phyloP scores from a whole-genome alignment of 805 yeast genomes.

The Lipomyces oligophaga region DNA sequence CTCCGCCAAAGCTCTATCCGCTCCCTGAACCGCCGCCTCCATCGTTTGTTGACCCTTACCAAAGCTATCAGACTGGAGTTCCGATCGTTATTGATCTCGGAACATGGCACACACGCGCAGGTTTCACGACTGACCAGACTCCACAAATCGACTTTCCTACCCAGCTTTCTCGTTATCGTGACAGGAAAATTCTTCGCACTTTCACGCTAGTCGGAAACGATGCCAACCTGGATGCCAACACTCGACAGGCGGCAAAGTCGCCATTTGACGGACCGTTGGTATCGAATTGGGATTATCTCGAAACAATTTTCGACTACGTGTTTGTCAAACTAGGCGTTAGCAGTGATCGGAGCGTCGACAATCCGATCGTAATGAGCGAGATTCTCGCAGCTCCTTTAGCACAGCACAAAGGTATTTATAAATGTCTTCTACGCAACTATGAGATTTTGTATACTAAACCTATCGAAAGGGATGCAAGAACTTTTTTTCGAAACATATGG shows the following conservation, averaged over 20 bases:
- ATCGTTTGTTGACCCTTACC: conserved; percentile 45
- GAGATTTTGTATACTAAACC: neutral
- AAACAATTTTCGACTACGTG: conserved; percentile 75
- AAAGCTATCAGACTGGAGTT: conserved; percentile 48
- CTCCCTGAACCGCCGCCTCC: conserved; percentile 33
- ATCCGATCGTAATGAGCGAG: conserved; percentile 80
- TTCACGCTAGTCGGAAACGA: conserved; percentile 82
- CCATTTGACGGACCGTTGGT: conserved; percentile 86
- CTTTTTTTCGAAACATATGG: conserved; percentile 78
- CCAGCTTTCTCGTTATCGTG: conserved; percentile 68
- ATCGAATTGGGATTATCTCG: conserved; percentile 90
- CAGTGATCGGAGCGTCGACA: conserved; percentile 53
- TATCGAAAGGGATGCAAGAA: conserved; percentile 54
- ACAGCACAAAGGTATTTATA: conserved; percentile 62
- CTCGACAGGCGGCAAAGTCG: conserved; percentile 62
- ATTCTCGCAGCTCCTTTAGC: conserved; percentile 63
- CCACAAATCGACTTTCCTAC: conserved; percentile 53
- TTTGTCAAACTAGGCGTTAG: conserved; percentile 72
- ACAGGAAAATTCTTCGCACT: conserved; percentile 54
- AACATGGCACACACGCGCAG: conserved; percentile 38
- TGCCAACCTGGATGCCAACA: conserved; percentile 62
- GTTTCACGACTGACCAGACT: conserved; percentile 29
- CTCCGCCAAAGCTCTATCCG: conserved; percentile 31
- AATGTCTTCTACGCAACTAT: neutral
- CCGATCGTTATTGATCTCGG: conserved; percentile 90